A percentile compares a stretch with the other conserved stretches of the same genome.
Evolutionary conservation across 768 basidiomycete genomes (phyloP).

Genomic region (Amanita jacksonii): DNA sequence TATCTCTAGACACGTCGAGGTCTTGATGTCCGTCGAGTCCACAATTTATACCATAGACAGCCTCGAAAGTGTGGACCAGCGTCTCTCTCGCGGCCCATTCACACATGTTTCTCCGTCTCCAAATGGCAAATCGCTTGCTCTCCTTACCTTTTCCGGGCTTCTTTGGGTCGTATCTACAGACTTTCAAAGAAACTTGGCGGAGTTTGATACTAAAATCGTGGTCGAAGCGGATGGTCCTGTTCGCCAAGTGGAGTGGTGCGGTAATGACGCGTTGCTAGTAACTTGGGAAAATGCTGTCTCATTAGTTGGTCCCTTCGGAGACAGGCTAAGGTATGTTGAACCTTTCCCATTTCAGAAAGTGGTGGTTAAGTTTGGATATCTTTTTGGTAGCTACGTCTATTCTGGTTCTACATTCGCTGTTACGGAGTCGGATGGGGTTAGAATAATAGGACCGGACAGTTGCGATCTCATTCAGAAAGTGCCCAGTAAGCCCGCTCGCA

Average conservation of each 20-base stretch:
- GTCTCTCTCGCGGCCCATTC: conserved; percentile 83
- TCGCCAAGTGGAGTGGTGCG: conserved; percentile 86
- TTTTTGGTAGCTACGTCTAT: conserved; percentile 60
- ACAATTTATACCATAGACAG: conserved; percentile 85
- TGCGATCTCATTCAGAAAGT: conserved; percentile 94
- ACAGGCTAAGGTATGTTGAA: conserved; percentile 64
- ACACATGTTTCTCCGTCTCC: conserved; percentile 82
- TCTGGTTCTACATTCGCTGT: conserved; percentile 65
- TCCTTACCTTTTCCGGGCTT: conserved; percentile 61
- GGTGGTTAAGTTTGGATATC: conserved; percentile 2
- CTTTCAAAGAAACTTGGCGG: conserved; percentile 82
- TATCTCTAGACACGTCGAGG: conserved; percentile 83
- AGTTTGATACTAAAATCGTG: conserved; percentile 63
- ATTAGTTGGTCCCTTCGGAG: conserved; percentile 89
- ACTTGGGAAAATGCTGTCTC: conserved; percentile 72
- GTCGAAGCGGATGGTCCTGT: conserved; percentile 48
- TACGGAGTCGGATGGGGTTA: conserved; percentile 84
- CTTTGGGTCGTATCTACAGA: conserved; percentile 95
- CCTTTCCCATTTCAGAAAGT: conserved; percentile 4
- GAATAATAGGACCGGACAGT: conserved; percentile 69
- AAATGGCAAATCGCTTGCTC: conserved; percentile 85
- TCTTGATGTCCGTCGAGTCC: conserved; percentile 70
- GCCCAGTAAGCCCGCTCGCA: conserved; percentile 43
- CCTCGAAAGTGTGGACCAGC: conserved; percentile 82
- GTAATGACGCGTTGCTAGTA: conserved; percentile 87